Evolutionary conservation across 345 rosid species (phyloP), one percentile per base, ranked within the genome.

Genomic region (Orychophragmus violaceus): DNA sequence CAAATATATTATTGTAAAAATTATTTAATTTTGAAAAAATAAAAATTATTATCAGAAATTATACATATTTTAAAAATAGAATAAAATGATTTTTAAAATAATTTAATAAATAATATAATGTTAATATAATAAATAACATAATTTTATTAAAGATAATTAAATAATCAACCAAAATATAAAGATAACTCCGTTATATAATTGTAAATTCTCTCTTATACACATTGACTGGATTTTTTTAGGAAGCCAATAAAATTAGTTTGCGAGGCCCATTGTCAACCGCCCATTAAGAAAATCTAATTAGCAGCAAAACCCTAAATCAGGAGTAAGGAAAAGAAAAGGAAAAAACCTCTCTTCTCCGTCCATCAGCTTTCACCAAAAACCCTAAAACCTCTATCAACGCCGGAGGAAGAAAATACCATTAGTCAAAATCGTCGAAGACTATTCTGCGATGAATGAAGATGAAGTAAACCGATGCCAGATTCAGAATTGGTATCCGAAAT

Each of bases 401-500:
- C 76, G 46, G 61, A 23, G 28, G 45, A 36, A 64, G 19, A 27
- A 62, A 44, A 6, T 12, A 6, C 13, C 5, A n/a, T 1, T 12
- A 17, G 5, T 28, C 11, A 18, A 18, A 62, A 17, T 14, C 41
- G 10, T 3, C 3, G 1, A 19, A 28, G 33, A 11, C 9, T 12
- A 0, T 10, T 50, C 33, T 2, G 23, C 66, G 45, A 92, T 92
- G 96, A 86, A 79, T 76, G 82, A 78, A 68, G 91, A 70, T 51
- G 93, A 92, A 64, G 83, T 87, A 11, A 82, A 86, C 22, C 77
- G 80, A 8, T 92, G 96, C 76, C 98, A 92, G 78, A 84, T 86
- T 74, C 95, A 89, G 48, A 89, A 83, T 63, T 89, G 95, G 95
- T 89, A 89, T 51, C 96, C 95, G 0, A 92, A 79, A 61, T 87